Base-by-base conservation (phyloP, 1,284 basidiomycete species). In the Pyrrhoderma noxium region DNA sequence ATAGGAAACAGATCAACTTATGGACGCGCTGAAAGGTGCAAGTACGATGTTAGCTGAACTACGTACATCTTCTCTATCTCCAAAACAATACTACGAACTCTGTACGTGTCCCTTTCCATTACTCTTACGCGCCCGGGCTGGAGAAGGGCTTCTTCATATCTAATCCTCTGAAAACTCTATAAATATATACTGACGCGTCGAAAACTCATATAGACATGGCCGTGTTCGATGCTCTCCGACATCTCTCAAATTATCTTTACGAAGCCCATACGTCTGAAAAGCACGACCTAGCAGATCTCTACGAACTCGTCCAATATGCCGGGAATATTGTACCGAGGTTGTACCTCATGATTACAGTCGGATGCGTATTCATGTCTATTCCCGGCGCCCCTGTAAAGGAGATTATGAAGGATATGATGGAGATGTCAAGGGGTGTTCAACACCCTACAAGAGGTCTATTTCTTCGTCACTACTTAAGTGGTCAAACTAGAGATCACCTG, bases 331-430 rank as follows among this genome's bases (percentile, higher is more conserved):
- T 96, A 23, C 93, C 93, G 16, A 82, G 93, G 21, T 76, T 95
- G 31, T 96, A 97, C 70, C 87, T 96, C 62, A 96, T 96, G 93
- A 95, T 97, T 61, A 96, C 94, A 22, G 93, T 97, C 53, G 94
- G 93, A 53, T 90, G 93, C 1, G 93, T 97, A 18, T 96, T 95
- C 74, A 96, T 96, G 93, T 93, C 91, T 18, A 85, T 96, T 41
- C 82, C 91, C 1, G 93, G 95, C 52, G 92, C 93, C 5, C 93
- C 93, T 4, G 84, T 96, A 53, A 94, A 93, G 74, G 93, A 97
- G 71, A 92, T 97, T 59, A 97, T 96, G 93, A 96, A 95, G 76
- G 93, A 97, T 69, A 95, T 97, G 93, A 88, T 97, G 83, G 93
- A 97, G 67, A 97, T 97, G 93, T 92, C 91, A 25, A 76, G 93